Base-by-base conservation (phyloP, 208 protist species). In the Leishmania amazonensis region DNA sequence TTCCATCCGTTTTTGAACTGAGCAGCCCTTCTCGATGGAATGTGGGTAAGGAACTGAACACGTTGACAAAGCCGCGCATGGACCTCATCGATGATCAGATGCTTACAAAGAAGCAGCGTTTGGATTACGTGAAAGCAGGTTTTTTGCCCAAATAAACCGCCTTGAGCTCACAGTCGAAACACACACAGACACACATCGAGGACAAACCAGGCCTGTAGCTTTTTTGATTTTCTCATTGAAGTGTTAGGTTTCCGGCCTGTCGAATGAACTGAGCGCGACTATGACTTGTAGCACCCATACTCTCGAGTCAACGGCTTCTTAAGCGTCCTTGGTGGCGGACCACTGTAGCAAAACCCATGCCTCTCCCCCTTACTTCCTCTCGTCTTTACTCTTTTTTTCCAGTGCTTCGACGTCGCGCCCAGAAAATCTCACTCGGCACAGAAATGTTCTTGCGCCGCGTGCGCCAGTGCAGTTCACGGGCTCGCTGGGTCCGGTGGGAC, bases 1-100 rank as follows among this genome's bases (percentile, higher is more conserved):
- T 97, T 81, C 95, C 95, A 35, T 96, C 93, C 38, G 89, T 96
- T 42, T 96, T 96, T 83, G 90, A 96, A 81, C 88, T 97, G 71
- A 96, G 91, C 58, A 95, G 84, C 62, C 94, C 94, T 31, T 98
- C 95, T 15, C 87, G 94, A 38, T 98, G 94, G 92, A 97, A 96
- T 79, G 91, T 98, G 71, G 95, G 95, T 17, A 98, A 98, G 80
- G 92, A 96, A 70, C 82, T 98, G 81, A 92, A 93, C 58, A 96
- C 95, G 24, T 67, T 96, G 65, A 93, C 90, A 15, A 96, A 97
- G 81, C 94, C 94, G 65, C 88, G 94, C 11, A 96, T 97, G 94
- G 94, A 96, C 70, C 84, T 98, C 40, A 98, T 98, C 62, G 95
- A 98, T 80, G 95, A 98, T 78, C 93, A 96, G 62, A 97, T 97